Evolutionary conservation across 1,284 basidiomycete species (phyloP).

Genomic region (Leucoagaricus sp.): DNA sequence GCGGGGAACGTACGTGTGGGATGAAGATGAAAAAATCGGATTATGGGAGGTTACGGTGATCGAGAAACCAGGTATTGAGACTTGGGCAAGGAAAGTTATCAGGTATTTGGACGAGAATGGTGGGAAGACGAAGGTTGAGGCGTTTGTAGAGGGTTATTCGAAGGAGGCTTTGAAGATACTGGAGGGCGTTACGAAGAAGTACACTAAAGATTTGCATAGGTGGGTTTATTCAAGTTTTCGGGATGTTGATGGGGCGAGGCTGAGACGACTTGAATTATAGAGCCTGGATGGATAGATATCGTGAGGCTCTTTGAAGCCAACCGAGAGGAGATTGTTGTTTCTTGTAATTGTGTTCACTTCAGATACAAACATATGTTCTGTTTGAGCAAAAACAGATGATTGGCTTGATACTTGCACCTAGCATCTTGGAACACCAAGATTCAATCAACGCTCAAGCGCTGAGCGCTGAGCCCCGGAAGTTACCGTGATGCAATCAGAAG

Average conservation of each 20-base stretch:
- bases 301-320: not conserved
- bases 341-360: no score
- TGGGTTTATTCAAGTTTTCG: not conserved
- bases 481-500: no score
- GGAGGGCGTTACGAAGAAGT: conserved; percentile 4
- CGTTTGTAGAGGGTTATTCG: conserved; percentile 10
- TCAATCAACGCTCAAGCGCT: no score
- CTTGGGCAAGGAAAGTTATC: conserved; percentile 7
- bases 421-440: no score
- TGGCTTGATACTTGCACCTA: no score
- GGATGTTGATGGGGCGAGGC: not conserved
- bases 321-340: no score
- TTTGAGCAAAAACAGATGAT: no score
- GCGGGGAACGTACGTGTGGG: conserved; percentile 7
- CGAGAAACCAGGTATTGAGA: conserved; percentile 4
- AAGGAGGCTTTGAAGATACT: not conserved
- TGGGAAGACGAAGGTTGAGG: conserved; percentile 2
- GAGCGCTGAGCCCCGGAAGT: no score
- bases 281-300: conserved; percentile 5
- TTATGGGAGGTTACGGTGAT: conserved; percentile 5
- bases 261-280: not conserved
- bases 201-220: conserved; percentile 7
- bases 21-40: not conserved
- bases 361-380: no score
- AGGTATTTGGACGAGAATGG: not conserved